Conservation (phyloP, 2,329 filamentous ascomycete genomes). For the Thielaviopsis cerberus region DNA sequence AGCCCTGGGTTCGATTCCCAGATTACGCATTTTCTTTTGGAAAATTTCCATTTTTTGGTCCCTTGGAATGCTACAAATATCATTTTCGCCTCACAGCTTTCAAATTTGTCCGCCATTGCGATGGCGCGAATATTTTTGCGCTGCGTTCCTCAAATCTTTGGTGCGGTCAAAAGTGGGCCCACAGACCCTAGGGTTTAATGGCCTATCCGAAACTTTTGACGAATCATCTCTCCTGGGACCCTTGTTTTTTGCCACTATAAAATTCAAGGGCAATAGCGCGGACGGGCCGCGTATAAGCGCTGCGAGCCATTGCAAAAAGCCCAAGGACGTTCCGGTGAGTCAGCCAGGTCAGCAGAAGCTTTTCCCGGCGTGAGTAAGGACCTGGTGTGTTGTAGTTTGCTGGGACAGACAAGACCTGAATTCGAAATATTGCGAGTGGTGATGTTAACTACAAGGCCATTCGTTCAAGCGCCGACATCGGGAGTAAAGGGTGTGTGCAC, state of each 20-base stretch:
- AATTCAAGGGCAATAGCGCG: too few species aligned
- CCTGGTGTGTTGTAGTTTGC: too few species aligned
- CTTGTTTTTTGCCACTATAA: too few species aligned
- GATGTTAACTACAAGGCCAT: too few species aligned
- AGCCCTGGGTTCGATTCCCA: neutral
- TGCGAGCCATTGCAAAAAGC: neutral
- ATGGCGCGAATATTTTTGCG: too few species aligned
- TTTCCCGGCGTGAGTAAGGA: neutral
- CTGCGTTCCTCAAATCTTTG: neutral
- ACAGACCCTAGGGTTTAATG: neutral
- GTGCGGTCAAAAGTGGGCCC: neutral
- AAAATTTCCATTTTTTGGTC: neutral
- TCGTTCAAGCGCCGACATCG: neutral
- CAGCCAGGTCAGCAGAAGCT: neutral
- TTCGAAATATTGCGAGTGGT: too few species aligned
- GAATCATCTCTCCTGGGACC: neutral
- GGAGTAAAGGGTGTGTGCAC: neutral
- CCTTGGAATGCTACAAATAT: too few species aligned
- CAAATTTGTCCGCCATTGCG: too few species aligned
- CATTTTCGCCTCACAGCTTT: too few species aligned
- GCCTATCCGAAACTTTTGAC: neutral
- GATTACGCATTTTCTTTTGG: neutral
- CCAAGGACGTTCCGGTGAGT: neutral
- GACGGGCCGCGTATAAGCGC: neutral
- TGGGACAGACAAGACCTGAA: too few species aligned